Evolutionary conservation across 2,329 filamentous ascomycete species (phyloP).

Genomic region (Nemania bipapillata): DNA sequence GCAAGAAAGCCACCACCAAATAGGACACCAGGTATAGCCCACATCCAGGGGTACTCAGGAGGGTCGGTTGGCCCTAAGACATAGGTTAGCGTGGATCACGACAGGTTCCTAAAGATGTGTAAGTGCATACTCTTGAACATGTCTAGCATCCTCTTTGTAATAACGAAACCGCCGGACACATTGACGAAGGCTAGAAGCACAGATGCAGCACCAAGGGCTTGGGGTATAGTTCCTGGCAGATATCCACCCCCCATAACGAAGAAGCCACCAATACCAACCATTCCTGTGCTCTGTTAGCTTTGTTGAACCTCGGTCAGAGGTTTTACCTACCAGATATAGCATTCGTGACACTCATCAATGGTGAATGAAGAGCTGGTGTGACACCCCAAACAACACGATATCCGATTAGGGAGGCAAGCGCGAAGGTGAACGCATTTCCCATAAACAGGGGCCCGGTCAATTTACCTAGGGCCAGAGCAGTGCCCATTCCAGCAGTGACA

Average conservation of each 20-base stretch:
- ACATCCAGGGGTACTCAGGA: constrained; percentile 88
- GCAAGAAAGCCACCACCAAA: constrained; percentile 85
- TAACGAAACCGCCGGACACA: constrained; percentile 87
- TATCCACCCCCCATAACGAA: constrained; percentile 89
- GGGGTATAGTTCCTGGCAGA: constrained; percentile 80
- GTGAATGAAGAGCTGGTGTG: constrained; percentile 82
- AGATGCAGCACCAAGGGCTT: constrained; percentile 79
- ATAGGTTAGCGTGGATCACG: constrained; percentile 39
- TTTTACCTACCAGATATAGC: constrained; percentile 75
- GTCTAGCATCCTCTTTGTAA: constrained; percentile 92
- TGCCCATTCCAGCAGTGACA: constrained; percentile 81
- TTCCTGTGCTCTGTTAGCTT: constrained; percentile 58
- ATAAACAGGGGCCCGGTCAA: constrained; percentile 85
- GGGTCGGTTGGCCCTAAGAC: constrained; percentile 77
- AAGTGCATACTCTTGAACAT: constrained; percentile 77
- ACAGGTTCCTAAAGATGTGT: background rate
- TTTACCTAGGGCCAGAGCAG: constrained; percentile 80
- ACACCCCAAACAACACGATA: constrained; percentile 93
- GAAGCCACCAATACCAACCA: constrained; percentile 88
- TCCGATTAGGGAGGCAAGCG: constrained; percentile 83
- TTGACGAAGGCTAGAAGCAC: constrained; percentile 90
- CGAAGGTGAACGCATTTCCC: constrained; percentile 86
- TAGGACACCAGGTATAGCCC: constrained; percentile 77
- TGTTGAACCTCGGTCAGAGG: background rate
- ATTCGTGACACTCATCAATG: constrained; percentile 92